phyloP scores from a whole-genome alignment of 257 asterid species.

The Solanum megistacrolobum region DNA sequence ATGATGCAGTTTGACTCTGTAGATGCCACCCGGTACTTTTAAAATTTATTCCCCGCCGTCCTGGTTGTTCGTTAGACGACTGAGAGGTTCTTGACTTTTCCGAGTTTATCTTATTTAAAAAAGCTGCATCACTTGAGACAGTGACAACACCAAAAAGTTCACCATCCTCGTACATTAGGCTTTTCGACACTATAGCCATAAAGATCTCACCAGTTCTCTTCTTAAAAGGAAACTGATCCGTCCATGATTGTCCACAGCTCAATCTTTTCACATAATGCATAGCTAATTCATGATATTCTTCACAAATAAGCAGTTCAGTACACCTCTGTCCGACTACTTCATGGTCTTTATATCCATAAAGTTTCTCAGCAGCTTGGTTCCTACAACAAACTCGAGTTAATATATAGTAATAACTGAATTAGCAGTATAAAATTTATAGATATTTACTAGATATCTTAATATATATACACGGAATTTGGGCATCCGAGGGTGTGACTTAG shows the following conservation, averaged over 20 bases:
- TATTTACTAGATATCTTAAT: neutral
- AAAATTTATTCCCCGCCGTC: constrained; percentile 20
- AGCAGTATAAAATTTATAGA: neutral
- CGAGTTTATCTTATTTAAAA: constrained; percentile 26
- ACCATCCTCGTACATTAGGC: constrained; percentile 56
- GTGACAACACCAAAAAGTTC: constrained; percentile 53
- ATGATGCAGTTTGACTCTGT: constrained; percentile 31
- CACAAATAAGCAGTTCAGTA: constrained; percentile 30
- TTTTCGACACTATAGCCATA: constrained; percentile 57
- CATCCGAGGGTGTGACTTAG: too few relatives aligned
- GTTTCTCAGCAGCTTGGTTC: constrained; percentile 67
- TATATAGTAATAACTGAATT: neutral
- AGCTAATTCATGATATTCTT: constrained; percentile 30
- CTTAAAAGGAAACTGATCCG: constrained; percentile 61
- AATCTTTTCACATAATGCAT: constrained; percentile 22
- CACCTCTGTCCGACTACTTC: constrained; percentile 48
- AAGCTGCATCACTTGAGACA: constrained; percentile 62
- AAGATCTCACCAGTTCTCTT: constrained; percentile 45
- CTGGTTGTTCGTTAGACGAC: constrained; percentile 10
- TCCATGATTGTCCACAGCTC: constrained; percentile 48
- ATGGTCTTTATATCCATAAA: constrained; percentile 50
- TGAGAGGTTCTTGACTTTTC: constrained; percentile 7
- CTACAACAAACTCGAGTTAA: constrained; percentile 22
- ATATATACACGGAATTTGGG: neutral
- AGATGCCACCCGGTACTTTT: constrained; percentile 26